Evolutionary conservation across 768 basidiomycete genomes (phyloP), one percentile per base, ranked within the genome.

Genomic region (Terana coerulea): DNA sequence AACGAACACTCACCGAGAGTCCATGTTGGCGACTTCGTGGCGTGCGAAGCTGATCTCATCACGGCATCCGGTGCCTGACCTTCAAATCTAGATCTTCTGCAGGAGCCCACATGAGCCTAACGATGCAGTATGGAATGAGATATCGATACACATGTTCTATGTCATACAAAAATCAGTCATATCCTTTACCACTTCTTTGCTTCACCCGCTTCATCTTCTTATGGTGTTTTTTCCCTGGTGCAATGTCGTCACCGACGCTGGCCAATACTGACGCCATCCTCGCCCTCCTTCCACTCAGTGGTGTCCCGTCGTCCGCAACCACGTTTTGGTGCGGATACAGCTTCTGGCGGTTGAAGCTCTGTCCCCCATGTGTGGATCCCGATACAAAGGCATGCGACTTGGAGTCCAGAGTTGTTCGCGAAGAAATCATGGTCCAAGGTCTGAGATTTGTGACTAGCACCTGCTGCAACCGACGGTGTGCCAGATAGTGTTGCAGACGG

Each of bases 141-240:
- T 17, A 36, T 33, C 28, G 29, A 53, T 30, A 28, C 22, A 41
- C 24, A 49, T 19, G 19, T 19, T 12, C 12, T 34, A n/a, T 11
- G 25, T 48, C 46, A 14, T 52, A 12, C 14, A 45, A 26, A 35
- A 21, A 48, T 66, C 63, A 80, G 66, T 97, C 95, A 60, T 98
- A 98, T 21, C 95, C 95, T 62, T 81, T 87, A 12, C 95, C 95
- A 63, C 91, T 93, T 55, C 95, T 75, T 68, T 95, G 88, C 71
- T 98, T 98, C 42, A 79, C 80, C 42, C 84, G 71, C 63, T 88
- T 86, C 69, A 76, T 70, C 64, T 85, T 88, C 70, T 92, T 97
- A 73, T 92, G 88, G 58, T 83, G 84, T 64, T 91, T 93, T 74
- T 95, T 95, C 14, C 78, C 80, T 1, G 66, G 59, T 15, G 59